These are phyloP conservation scores for Trichoderma sp. DNA, from an alignment of 2,329 filamentous ascomycete genomes.

Conservation along the genomic window DNA sequence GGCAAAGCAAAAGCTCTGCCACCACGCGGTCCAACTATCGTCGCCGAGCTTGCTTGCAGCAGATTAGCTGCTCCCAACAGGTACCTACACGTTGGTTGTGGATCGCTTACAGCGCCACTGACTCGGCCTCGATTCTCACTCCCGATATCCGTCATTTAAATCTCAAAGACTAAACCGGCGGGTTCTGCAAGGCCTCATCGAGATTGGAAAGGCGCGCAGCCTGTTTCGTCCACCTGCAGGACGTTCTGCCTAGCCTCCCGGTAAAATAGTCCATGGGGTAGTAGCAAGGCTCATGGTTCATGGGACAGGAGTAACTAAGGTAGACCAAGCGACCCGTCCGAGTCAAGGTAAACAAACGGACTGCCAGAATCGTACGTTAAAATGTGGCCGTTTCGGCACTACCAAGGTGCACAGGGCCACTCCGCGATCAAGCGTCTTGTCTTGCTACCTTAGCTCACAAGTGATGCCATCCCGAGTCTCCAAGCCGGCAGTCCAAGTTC, in stretches of 20 bases:
- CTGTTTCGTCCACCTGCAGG: conserved; percentile 13
- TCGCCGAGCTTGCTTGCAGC: neutral
- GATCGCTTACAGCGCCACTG: conserved; percentile 11
- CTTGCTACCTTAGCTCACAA: neutral
- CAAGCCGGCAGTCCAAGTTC: neutral
- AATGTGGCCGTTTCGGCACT: neutral
- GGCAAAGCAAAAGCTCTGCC: neutral
- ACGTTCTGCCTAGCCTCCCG: neutral
- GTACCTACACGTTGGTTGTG: neutral
- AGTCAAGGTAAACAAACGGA: conserved; percentile 4
- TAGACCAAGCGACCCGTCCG: neutral
- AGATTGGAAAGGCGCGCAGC: conserved; percentile 10
- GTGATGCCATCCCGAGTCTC: neutral
- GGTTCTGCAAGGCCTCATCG: neutral
- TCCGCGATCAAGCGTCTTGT: neutral
- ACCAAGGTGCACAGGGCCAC: neutral
- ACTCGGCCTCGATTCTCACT: conserved; percentile 12
- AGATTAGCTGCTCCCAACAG: neutral
- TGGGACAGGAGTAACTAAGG: neutral
- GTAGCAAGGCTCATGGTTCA: neutral
- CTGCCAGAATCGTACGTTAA: conserved; percentile 4
- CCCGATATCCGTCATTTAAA: conserved; percentile 7
- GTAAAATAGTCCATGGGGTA: conserved; percentile 2
- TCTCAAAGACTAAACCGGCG: conserved; percentile 5
- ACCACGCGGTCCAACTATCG: neutral